Evolutionary conservation across 2,329 filamentous ascomycete species (phyloP), one percentile per base, ranked within the genome.

Genomic region (Epichloe sibirici): DNA sequence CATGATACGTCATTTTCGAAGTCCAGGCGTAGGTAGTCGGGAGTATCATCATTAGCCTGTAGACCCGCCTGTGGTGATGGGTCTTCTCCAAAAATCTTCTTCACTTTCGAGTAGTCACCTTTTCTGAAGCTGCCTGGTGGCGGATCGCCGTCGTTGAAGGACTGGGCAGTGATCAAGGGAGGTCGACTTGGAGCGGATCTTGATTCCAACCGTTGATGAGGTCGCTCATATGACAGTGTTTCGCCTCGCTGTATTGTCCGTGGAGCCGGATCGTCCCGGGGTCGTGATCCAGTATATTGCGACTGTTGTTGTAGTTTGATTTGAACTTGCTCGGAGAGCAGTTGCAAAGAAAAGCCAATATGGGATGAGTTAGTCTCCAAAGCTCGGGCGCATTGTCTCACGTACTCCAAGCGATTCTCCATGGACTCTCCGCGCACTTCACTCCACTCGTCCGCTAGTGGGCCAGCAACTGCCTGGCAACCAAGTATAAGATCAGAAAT

Each of bases 401-500:
- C 89, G 57, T 87, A 85, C 57, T 86, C 86, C 28, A 97, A 70
- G 23, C 93, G 83, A 58, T 88, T 88, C 63, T 96, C 91, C 34
- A 98, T 74, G 7, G 90, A 87, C 65, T 95, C 89, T 2, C 90
- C 89, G 44, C 90, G 83, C n/a, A 90, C 76, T 65, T 95, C 90
- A 4, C 90, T 82, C 93, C 93, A 98, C 69, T 98, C 93, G 65
- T 98, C 93, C 8, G 86, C 88, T 44, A 98, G 70, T 5, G 93
- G 93, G 8, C 88, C 88, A 5, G 90, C 88, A n/a, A 97, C 86
- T 25, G 87, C 83, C 69, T 98, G 93, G 62, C 90, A 96, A 54
- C 85, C 83, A 48, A 95, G 71, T 4, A 97, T 72, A 31, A 98
- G 78, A 65, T 97, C 93, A 8, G 90, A 90, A 52, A 95, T 86